Conservation (phyloP, 208 protist genomes). For the Leishmania arabica region DNA sequence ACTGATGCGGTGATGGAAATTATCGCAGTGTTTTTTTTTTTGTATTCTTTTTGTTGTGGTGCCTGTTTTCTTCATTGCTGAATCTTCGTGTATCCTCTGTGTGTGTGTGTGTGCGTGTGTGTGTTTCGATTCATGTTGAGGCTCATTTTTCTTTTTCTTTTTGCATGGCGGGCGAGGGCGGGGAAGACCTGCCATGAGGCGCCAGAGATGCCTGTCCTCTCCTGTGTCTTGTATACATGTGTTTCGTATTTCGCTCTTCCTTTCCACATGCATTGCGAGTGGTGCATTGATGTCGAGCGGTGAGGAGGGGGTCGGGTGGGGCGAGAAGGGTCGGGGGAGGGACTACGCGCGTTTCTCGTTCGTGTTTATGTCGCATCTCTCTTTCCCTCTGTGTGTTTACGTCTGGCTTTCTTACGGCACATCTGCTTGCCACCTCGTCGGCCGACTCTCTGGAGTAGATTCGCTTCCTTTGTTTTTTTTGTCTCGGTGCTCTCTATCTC, state of each 20-base stretch:
- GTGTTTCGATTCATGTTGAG: not conserved
- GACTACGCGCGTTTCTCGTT: too few relatives aligned
- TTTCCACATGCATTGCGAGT: not conserved
- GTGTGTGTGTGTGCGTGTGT: not conserved
- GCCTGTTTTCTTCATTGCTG: not conserved
- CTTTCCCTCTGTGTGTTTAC: too few relatives aligned
- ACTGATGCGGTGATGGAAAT: not conserved
- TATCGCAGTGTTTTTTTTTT: not conserved
- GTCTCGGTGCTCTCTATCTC: not conserved
- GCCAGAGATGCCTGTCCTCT: not conserved
- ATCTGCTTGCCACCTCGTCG: not conserved
- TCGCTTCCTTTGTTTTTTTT: conserved; percentile 15
- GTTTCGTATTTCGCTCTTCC: not conserved
- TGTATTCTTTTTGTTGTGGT: not conserved
- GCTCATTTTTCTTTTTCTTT: too few relatives aligned
- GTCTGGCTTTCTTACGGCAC: not conserved
- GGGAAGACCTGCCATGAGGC: not conserved
- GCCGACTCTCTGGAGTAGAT: not conserved
- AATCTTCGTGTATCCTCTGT: not conserved
- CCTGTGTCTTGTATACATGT: not conserved
- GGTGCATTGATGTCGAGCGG: not conserved
- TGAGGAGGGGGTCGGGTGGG: not conserved
- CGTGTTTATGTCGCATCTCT: too few relatives aligned
- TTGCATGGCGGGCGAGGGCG: not conserved
- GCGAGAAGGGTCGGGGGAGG: not conserved